These are phyloP conservation scores for Nemania bipapillata DNA, from an alignment of 2,329 filamentous ascomycete genomes.

Conservation along the genomic window DNA sequence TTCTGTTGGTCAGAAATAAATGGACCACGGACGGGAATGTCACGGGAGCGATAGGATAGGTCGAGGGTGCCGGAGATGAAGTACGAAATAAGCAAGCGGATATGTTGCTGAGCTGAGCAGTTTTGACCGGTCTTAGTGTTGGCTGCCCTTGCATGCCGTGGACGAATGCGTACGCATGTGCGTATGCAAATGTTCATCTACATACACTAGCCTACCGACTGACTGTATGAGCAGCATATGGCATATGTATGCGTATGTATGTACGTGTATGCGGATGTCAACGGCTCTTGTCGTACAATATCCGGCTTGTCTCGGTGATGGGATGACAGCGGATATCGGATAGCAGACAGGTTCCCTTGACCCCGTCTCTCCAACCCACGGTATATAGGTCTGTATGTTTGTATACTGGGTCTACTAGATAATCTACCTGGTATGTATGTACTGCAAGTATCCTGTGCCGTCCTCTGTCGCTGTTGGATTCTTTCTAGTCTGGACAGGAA, in stretches of 20 bases:
- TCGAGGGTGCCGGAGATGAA: constrained; percentile 5
- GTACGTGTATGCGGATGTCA: background rate
- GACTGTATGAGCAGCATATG: too few species aligned
- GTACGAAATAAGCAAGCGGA: constrained; percentile 11
- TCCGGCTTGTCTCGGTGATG: constrained; percentile 1
- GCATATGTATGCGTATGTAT: background rate
- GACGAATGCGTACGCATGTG: background rate
- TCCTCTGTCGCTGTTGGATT: too few species aligned
- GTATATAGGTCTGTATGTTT: background rate
- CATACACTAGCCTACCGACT: too few species aligned
- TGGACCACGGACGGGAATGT: constrained; percentile 5
- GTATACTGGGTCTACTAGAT: too few species aligned
- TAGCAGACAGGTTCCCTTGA: background rate
- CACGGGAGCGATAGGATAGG: constrained; percentile 4
- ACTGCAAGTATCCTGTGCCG: too few species aligned
- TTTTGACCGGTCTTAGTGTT: background rate
- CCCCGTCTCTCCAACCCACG: background rate
- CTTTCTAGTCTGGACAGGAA: too few species aligned
- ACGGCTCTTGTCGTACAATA: background rate
- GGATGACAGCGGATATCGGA: background rate
- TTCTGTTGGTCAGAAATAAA: constrained; percentile 2
- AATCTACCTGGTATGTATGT: too few species aligned
- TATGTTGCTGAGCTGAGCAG: constrained; percentile 11
- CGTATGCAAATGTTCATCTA: too few species aligned
- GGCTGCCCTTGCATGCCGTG: background rate